These are phyloP conservation scores for Botrytis hyacinthi DNA, from an alignment of 2,329 filamentous ascomycete species.

Conservation along the genomic window DNA sequence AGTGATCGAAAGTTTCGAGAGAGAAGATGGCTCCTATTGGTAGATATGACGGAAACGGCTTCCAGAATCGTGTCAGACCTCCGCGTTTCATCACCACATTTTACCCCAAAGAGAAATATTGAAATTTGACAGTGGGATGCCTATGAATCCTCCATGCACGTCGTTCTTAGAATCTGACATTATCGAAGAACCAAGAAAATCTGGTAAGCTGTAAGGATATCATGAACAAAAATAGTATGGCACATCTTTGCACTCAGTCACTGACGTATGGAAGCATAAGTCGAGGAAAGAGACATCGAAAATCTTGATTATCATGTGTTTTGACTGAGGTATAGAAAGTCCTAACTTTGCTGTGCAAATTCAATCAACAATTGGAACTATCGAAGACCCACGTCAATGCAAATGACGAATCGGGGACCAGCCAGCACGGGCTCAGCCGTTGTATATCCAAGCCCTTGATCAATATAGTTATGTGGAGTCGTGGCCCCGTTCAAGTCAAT, in stretches of 20 bases:
- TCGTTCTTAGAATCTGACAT: conserved; percentile 3
- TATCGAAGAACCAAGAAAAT: neutral
- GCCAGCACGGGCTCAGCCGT: neutral
- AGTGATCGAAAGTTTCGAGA: neutral
- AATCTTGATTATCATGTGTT: neutral
- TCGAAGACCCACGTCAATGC: neutral
- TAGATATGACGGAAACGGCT: neutral
- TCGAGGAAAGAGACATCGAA: neutral
- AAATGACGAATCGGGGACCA: neutral
- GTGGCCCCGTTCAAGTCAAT: neutral
- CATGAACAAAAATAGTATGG: neutral
- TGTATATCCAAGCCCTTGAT: neutral
- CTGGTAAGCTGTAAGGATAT: neutral
- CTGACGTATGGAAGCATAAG: neutral
- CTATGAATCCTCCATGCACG: conserved; percentile 2
- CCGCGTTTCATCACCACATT: conserved; percentile 15
- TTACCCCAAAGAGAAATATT: neutral
- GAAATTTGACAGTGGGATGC: neutral
- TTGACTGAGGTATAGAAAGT: neutral
- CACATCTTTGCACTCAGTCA: too few species aligned
- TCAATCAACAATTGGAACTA: neutral
- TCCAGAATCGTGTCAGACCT: conserved; percentile 7
- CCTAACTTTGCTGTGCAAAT: neutral
- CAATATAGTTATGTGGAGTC: neutral
- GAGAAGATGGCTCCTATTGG: neutral